Conservation (phyloP, 2,329 filamentous ascomycete species). For the Phialophora macrospora region DNA sequence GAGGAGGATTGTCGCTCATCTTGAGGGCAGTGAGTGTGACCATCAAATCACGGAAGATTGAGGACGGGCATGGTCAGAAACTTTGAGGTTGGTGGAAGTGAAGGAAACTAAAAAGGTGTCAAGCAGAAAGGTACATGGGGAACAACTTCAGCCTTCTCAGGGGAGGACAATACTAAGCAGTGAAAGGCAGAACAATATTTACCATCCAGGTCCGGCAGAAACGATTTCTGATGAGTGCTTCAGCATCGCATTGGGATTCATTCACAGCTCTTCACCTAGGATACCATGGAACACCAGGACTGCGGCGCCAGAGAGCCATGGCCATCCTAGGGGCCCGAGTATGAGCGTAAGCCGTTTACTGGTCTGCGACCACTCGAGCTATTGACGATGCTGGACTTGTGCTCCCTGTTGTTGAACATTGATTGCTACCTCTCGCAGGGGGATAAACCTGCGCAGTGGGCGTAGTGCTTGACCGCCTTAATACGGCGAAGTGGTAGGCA, state of each 20-base stretch:
- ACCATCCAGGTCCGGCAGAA: constrained; percentile 12
- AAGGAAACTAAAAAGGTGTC: not conserved
- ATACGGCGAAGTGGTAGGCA: not conserved
- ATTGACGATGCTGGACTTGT: not conserved
- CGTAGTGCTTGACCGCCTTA: not conserved
- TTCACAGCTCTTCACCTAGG: not conserved
- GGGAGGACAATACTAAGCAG: constrained; percentile 11
- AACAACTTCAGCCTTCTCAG: not conserved
- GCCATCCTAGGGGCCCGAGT: not conserved
- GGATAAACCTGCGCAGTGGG: not conserved
- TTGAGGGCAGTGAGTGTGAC: constrained; percentile 8
- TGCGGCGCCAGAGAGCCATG: not conserved
- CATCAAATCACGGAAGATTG: not conserved
- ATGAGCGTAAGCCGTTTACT: not conserved
- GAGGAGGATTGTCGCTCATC: constrained; percentile 34
- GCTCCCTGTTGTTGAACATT: not conserved
- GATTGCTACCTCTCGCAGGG: not conserved
- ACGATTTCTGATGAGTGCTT: not conserved
- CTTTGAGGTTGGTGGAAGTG: not conserved
- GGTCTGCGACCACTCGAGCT: not conserved
- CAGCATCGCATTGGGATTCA: not conserved
- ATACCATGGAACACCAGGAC: not conserved
- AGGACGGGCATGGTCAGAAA: not conserved
- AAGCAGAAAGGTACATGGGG: not conserved
- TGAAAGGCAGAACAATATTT: not conserved